Percentiles rank a stretch among this genome's conserved stretches.
phyloP scores from a whole-genome alignment of 257 asterid genomes.

The Cordia subcordata region DNA sequence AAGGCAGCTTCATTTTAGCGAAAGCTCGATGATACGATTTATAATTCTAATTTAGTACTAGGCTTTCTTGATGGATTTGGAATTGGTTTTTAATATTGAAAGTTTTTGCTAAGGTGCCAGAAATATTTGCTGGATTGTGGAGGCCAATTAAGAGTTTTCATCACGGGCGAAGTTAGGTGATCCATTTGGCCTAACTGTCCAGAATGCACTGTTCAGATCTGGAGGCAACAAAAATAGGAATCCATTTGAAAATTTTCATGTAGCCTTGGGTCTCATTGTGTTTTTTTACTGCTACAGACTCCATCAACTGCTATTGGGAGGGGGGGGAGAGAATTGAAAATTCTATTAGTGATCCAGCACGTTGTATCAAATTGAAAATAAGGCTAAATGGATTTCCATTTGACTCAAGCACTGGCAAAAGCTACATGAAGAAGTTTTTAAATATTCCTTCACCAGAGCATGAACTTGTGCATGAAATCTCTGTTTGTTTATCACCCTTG shows the following conservation, averaged over 20 bases:
- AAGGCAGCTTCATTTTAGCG: too few relatives aligned
- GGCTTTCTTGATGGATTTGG: too few relatives aligned
- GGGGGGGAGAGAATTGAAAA: conserved; percentile 72
- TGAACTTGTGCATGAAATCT: conserved; percentile 51
- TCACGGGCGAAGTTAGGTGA: too few relatives aligned
- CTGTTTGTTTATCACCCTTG: conserved; percentile 34
- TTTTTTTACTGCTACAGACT: conserved; percentile 44
- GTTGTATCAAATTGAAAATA: conserved; percentile 70
- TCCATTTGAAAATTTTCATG: background rate
- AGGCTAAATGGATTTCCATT: conserved; percentile 79
- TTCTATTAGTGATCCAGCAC: conserved; percentile 45
- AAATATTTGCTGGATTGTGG: too few relatives aligned
- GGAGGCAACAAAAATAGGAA: too few relatives aligned
- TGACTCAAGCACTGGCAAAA: conserved; percentile 56
- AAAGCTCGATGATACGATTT: too few relatives aligned
- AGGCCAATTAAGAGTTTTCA: too few relatives aligned
- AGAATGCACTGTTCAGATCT: too few relatives aligned
- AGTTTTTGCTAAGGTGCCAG: too few relatives aligned
- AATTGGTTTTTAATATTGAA: too few relatives aligned
- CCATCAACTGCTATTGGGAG: conserved; percentile 81
- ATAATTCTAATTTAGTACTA: too few relatives aligned
- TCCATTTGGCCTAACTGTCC: too few relatives aligned
- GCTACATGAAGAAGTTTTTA: conserved; percentile 80
- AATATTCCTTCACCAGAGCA: conserved; percentile 65
- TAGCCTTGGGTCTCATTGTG: background rate